Conservation (phyloP, 805 yeast genomes). For the Candida ponderosae region DNA sequence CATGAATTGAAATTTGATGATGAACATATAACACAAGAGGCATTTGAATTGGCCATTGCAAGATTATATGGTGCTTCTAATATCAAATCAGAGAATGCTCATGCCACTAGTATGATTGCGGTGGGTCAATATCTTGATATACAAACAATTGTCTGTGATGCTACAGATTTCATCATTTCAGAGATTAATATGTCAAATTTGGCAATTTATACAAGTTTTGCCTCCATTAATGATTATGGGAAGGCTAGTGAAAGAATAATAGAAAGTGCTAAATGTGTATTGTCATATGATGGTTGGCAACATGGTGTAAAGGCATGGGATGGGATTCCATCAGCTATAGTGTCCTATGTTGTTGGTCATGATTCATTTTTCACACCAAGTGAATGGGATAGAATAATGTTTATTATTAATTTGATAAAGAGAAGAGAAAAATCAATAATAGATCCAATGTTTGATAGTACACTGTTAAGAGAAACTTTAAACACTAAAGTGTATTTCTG, state of each 20-base stretch:
- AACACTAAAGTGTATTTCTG: slow-evolving; percentile 37
- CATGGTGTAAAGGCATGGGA: slow-evolving; percentile 38
- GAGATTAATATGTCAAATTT: slow-evolving; percentile 28
- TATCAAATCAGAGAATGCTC: slow-evolving; percentile 22
- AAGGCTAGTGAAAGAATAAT: slow-evolving; percentile 35
- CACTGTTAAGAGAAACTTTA: slow-evolving; percentile 18
- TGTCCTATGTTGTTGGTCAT: slow-evolving; percentile 36
- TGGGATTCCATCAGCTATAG: slow-evolving; percentile 33
- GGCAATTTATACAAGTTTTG: slow-evolving; percentile 31
- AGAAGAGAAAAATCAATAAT: slow-evolving; percentile 20
- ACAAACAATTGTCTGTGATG: slow-evolving; percentile 33
- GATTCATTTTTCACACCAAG: slow-evolving; percentile 46
- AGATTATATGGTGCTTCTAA: slow-evolving; percentile 38
- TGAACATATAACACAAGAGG: slow-evolving; percentile 31
- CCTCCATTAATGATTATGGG: slow-evolving; percentile 36
- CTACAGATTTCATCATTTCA: slow-evolving; percentile 31
- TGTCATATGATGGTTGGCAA: slow-evolving; percentile 44
- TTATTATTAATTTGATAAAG: slow-evolving; percentile 34
- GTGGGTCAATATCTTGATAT: slow-evolving; percentile 43
- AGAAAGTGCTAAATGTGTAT: slow-evolving; percentile 37
- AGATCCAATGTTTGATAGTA: not conserved
- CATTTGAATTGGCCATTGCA: slow-evolving; percentile 41
- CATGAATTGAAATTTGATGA: slow-evolving; percentile 32
- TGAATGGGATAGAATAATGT: slow-evolving; percentile 49
- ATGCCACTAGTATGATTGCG: slow-evolving; percentile 37